phyloP scores from a whole-genome alignment of 2,329 filamentous ascomycete genomes.

The Chaetomiaceae sp. region DNA sequence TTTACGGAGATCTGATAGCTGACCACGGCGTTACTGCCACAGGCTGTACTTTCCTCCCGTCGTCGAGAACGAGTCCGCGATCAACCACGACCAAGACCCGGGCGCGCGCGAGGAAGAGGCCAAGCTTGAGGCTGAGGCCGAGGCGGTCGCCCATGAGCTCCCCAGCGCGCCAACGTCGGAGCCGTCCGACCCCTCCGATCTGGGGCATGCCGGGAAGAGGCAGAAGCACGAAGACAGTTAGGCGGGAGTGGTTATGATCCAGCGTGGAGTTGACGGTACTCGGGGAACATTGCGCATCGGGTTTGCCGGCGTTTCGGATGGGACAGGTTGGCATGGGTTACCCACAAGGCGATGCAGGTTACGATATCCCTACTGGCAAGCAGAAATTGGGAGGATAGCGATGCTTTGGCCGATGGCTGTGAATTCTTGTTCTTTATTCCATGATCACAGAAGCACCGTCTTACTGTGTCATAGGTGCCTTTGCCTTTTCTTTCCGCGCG shows the following conservation, averaged over 20 bases:
- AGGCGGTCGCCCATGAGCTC: conserved; percentile 28
- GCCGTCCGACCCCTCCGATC: conserved; percentile 21
- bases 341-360: background rate
- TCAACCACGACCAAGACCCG: conserved; percentile 10
- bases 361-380: background rate
- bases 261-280: background rate
- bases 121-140: conserved; percentile 24
- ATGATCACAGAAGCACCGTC: no score
- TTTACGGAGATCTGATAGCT: background rate
- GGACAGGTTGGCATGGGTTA: background rate
- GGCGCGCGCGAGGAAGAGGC: conserved; percentile 18
- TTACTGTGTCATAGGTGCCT: no score
- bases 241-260: background rate
- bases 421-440: no score
- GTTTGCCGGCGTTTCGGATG: conserved; percentile 4
- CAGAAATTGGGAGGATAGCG: background rate
- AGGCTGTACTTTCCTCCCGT: conserved; percentile 32
- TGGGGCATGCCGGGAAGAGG: conserved; percentile 27
- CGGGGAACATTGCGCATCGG: background rate
- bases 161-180: conserved; percentile 29
- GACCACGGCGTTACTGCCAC: background rate
- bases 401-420: no score
- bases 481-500: no score
- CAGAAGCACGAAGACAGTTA: conserved; percentile 21
- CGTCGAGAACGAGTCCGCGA: conserved; percentile 9